Conservation (phyloP, 2,329 filamentous ascomycete genomes). For the Seiridium unicorne region DNA sequence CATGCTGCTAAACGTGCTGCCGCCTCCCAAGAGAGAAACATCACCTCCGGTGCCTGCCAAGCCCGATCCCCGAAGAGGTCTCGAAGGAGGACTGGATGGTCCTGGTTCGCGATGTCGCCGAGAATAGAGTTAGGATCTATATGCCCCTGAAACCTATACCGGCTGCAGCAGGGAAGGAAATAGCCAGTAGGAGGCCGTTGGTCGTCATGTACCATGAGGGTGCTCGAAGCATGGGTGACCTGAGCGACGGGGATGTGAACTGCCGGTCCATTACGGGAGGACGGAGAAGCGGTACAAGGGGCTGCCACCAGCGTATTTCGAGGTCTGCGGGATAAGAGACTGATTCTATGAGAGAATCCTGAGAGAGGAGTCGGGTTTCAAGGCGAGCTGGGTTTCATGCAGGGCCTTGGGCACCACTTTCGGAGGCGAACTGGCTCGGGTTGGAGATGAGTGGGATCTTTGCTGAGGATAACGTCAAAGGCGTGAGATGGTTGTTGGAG, state of each 20-base stretch:
- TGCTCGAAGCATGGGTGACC: constrained; percentile 29
- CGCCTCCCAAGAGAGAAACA: constrained; percentile 23
- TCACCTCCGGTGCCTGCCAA: constrained; percentile 23
- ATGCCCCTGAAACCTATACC: constrained; percentile 17
- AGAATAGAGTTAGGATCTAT: constrained; percentile 30
- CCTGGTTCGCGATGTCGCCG: constrained; percentile 28
- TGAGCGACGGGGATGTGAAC: constrained; percentile 29
- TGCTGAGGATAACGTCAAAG: constrained; percentile 23
- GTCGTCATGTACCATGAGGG: constrained; percentile 34
- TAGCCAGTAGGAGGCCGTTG: constrained; percentile 19
- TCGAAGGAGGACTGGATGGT: constrained; percentile 29
- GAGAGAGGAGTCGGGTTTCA: constrained; percentile 37
- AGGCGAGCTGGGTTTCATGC: constrained; percentile 38
- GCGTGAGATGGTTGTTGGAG: constrained; percentile 23
- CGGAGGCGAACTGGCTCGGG: constrained; percentile 23
- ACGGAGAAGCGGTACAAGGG: constrained; percentile 20
- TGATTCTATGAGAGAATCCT: constrained; percentile 50
- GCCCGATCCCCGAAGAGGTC: constrained; percentile 22
- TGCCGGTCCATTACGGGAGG: constrained; percentile 23
- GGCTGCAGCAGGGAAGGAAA: background rate
- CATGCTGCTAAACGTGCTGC: constrained; percentile 17
- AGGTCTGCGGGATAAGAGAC: constrained; percentile 50
- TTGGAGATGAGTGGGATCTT: constrained; percentile 19
- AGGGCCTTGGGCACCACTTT: constrained; percentile 24
- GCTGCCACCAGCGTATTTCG: constrained; percentile 46